Conservation (phyloP, 2,329 filamentous ascomycete species). For the Fusarium tjaetaba region DNA sequence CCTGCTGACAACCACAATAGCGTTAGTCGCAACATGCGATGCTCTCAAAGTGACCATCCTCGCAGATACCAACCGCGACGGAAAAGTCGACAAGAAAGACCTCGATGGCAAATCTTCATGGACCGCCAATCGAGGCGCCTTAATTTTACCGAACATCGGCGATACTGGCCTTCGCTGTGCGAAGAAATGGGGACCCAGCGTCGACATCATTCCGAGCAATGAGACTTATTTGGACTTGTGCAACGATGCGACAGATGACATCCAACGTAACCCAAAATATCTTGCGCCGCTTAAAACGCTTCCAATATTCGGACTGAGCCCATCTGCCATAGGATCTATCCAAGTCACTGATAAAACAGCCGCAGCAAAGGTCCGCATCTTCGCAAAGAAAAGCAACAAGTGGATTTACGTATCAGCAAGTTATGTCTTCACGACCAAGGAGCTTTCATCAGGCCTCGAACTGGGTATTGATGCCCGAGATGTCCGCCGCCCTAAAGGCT, state of each 20-base stretch:
- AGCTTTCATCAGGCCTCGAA: conserved; percentile 45
- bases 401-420: conserved; percentile 43
- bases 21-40: conserved; percentile 2
- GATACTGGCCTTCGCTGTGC: conserved; percentile 48
- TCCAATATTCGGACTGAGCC: conserved; percentile 31
- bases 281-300: conserved; percentile 47
- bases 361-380: conserved; percentile 43
- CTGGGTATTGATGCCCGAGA: conserved; percentile 51
- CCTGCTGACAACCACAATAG: background rate
- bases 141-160: conserved; percentile 52
- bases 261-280: conserved; percentile 44
- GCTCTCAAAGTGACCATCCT: conserved; percentile 33
- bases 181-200: conserved; percentile 6
- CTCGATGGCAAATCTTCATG: conserved; percentile 36
- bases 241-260: conserved; percentile 49
- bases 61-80: conserved; percentile 53
- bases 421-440: conserved; percentile 41
- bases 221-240: conserved; percentile 44
- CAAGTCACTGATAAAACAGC: conserved; percentile 15
- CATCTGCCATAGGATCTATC: conserved; percentile 29
- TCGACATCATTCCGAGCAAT: background rate
- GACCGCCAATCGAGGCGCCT: conserved; percentile 43
- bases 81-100: conserved; percentile 44
- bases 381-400: conserved; percentile 31
- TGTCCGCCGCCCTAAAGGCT: conserved; percentile 30